Evolutionary conservation across 371 early-diverging fungal species (phyloP).

Genomic region (Mortierella sp.): DNA sequence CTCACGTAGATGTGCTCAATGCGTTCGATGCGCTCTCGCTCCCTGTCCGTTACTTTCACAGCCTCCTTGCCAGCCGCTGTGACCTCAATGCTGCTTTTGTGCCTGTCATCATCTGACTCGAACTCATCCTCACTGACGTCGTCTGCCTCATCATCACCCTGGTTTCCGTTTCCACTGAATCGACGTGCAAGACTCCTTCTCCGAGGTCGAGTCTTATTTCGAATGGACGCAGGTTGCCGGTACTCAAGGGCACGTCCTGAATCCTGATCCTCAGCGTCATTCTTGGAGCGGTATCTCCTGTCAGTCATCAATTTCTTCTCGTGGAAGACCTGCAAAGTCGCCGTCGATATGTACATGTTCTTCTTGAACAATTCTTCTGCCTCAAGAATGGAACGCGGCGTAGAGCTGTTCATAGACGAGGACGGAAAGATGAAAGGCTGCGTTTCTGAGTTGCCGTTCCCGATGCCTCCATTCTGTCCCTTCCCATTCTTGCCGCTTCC

Average conservation of each 20-base stretch:
- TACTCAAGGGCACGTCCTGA: slow-evolving; percentile 43
- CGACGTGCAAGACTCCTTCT: slow-evolving; percentile 34
- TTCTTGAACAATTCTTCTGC: slow-evolving; percentile 70
- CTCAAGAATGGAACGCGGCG: slow-evolving; percentile 71
- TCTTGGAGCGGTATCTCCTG: slow-evolving; percentile 52
- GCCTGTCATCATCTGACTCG: slow-evolving; percentile 23
- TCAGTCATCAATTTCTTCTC: slow-evolving; percentile 64
- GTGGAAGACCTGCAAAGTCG: slow-evolving; percentile 70
- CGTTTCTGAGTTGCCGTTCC: slow-evolving; percentile 18
- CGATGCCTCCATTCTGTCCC: slow-evolving; percentile 19
- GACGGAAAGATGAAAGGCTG: slow-evolving; percentile 67
- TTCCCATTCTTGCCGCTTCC: slow-evolving; percentile 34
- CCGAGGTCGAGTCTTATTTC: slow-evolving; percentile 27
- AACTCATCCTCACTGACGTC: slow-evolving; percentile 23
- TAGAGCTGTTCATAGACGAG: slow-evolving; percentile 53
- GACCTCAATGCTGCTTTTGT: slow-evolving; percentile 3
- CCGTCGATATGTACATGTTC: slow-evolving; percentile 74
- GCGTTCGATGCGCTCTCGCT: slow-evolving; percentile 49
- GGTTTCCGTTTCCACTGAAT: slow-evolving; percentile 41
- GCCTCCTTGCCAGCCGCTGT: slow-evolving; percentile 10
- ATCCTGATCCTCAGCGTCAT: slow-evolving; percentile 42
- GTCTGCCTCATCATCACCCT: slow-evolving; percentile 40
- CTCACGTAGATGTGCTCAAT: slow-evolving; percentile 55
- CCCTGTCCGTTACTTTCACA: slow-evolving; percentile 32
- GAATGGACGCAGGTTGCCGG: slow-evolving; percentile 33